phyloP scores from a whole-genome alignment of 1,139 yeast genomes.

The Geotrichum candidum region DNA sequence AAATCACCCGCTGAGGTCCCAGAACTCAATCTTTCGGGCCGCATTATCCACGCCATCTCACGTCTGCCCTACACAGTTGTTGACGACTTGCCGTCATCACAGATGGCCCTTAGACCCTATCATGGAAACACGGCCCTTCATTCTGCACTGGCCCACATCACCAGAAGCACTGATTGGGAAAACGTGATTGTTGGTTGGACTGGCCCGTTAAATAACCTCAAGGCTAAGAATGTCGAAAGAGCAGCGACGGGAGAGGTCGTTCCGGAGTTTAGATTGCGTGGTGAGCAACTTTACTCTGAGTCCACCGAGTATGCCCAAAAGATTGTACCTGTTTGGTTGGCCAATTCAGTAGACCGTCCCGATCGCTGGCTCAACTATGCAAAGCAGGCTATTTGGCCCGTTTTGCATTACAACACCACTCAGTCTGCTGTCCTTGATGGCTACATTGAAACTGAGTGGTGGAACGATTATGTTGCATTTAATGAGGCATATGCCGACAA shows the following conservation, averaged over 20 bases:
- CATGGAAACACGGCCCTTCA: conserved; percentile 82
- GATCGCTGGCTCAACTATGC: conserved; percentile 81
- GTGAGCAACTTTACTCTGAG: neutral
- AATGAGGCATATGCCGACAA: conserved; percentile 85
- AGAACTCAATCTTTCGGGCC: conserved; percentile 45
- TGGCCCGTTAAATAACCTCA: conserved; percentile 13
- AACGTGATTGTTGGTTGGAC: conserved; percentile 27
- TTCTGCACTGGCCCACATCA: conserved; percentile 60
- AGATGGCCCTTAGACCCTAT: conserved; percentile 48
- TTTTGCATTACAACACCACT: conserved; percentile 82
- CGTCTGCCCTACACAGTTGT: conserved; percentile 56
- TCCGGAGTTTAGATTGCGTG: neutral
- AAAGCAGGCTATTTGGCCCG: conserved; percentile 87
- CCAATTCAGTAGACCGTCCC: conserved; percentile 56
- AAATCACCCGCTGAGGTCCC: neutral
- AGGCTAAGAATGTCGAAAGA: conserved; percentile 15
- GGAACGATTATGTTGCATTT: conserved; percentile 85
- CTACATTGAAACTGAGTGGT: conserved; percentile 63
- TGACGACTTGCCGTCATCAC: conserved; percentile 14
- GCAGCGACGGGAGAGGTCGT: conserved; percentile 9
- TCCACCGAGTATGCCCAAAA: conserved; percentile 41
- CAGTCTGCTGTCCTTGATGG: conserved; percentile 54
- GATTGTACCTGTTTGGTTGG: conserved; percentile 81
- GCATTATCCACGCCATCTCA: conserved; percentile 64
- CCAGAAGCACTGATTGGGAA: conserved; percentile 61